Conservation (phyloP, 1,284 basidiomycete species). For the Anthracocystis walkeri region DNA sequence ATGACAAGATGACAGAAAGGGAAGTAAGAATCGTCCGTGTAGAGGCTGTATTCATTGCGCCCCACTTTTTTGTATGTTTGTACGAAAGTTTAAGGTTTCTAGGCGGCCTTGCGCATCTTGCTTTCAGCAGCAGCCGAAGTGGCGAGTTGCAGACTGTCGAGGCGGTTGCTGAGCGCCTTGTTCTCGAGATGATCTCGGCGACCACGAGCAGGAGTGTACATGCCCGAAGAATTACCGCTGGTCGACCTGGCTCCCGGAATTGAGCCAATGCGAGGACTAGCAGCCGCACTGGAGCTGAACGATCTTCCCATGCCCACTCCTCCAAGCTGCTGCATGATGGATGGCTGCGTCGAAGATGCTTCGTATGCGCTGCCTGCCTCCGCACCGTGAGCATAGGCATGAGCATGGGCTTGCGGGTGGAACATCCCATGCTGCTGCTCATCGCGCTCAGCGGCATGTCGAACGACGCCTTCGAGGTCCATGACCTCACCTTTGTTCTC, state of each 20-base stretch:
- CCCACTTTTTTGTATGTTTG: conserved; percentile 1
- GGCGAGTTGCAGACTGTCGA: conserved; percentile 44
- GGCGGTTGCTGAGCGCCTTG: conserved; percentile 42
- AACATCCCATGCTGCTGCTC: conserved; percentile 51
- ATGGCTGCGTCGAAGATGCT: conserved; percentile 33
- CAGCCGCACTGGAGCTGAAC: conserved; percentile 42
- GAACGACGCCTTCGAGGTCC: conserved; percentile 53
- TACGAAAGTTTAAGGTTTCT: background rate
- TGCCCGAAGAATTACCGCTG: conserved; percentile 22
- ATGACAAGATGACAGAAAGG: conserved; percentile 12
- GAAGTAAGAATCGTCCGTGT: conserved; percentile 13
- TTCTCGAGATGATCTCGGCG: conserved; percentile 46
- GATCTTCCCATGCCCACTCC: conserved; percentile 42
- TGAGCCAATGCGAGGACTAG: conserved; percentile 26
- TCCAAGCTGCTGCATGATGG: conserved; percentile 51
- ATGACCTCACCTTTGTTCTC: conserved; percentile 59
- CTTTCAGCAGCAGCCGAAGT: conserved; percentile 23
- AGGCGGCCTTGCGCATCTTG: conserved; percentile 28
- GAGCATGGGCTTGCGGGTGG: conserved; percentile 10
- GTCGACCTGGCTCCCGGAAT: conserved; percentile 8
- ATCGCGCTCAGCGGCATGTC: conserved; percentile 47
- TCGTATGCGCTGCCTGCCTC: conserved; percentile 25
- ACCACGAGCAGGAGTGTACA: conserved; percentile 33
- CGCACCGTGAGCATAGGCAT: conserved; percentile 5
- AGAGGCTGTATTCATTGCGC: background rate